Conservation (phyloP, 176 grass and related monocot genomes). For the Triticum turgidum region DNA sequence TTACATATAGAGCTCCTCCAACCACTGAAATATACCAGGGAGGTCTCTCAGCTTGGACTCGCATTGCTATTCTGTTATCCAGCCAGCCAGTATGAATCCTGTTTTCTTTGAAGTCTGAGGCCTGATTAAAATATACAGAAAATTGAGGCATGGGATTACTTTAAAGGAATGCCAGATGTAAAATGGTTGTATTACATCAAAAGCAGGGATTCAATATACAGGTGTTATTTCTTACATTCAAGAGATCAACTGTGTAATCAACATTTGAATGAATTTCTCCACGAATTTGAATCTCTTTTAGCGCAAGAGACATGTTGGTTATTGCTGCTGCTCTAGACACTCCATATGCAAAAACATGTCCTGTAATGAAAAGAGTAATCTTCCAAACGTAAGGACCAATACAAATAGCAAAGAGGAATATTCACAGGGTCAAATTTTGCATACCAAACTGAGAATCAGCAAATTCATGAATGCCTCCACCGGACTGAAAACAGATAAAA, state of each 20-base stretch:
- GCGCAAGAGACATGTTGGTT: conserved; percentile 88
- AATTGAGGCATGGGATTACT: neutral
- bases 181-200: neutral
- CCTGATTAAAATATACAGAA: conserved; percentile 42
- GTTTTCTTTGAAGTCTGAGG: conserved; percentile 85
- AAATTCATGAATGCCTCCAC: conserved; percentile 99
- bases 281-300: conserved; percentile 97
- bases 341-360: conserved; percentile 98
- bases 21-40: conserved; percentile 97
- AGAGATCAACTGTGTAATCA: conserved; percentile 98
- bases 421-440: conserved; percentile 3
- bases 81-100: conserved; percentile 97
- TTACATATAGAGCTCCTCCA: conserved; percentile 95
- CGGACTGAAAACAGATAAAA: conserved; percentile 62
- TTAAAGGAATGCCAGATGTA: conserved; percentile 17
- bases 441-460: conserved; percentile 99
- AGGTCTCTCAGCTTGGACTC: conserved; percentile 94
- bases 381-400: conserved; percentile 6
- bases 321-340: conserved; percentile 81
- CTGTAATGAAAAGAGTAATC: conserved; percentile 33
- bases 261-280: conserved; percentile 98
- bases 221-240: conserved; percentile 65
- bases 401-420: conserved; percentile 14
- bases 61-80: conserved; percentile 94
- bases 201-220: conserved; percentile 11